Conservation (phyloP, 768 basidiomycete species). For the Leccinum sublutescens region DNA sequence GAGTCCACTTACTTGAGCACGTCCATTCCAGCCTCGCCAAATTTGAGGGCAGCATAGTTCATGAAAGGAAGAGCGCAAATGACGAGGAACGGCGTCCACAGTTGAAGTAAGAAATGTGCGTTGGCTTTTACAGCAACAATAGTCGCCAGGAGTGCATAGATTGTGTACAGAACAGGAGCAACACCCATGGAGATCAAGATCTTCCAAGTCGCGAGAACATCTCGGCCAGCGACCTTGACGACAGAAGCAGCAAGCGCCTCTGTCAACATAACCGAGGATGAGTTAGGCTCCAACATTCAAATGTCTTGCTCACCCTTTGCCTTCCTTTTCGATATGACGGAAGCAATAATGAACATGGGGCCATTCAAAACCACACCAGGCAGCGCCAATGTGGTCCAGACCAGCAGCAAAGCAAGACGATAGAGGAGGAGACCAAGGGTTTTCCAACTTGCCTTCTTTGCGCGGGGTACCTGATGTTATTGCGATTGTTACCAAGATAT, state of each 20-base stretch:
- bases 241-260: slow-evolving; percentile 94
- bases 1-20: slow-evolving; percentile 80
- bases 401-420: slow-evolving; percentile 68
- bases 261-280: slow-evolving; percentile 27
- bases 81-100: slow-evolving; percentile 78
- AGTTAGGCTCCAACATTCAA: background rate
- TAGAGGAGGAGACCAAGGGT: slow-evolving; percentile 81
- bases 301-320: slow-evolving; percentile 63
- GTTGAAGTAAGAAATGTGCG: slow-evolving; percentile 57
- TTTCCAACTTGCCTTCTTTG: slow-evolving; percentile 84
- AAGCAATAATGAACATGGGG: slow-evolving; percentile 90
- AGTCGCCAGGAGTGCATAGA: slow-evolving; percentile 82
- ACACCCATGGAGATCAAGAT: slow-evolving; percentile 90
- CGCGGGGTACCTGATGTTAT: slow-evolving; percentile 69
- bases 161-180: slow-evolving; percentile 79
- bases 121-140: slow-evolving; percentile 66
- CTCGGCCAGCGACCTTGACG: slow-evolving; percentile 94
- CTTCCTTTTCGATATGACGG: slow-evolving; percentile 82
- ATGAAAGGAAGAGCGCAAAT: slow-evolving; percentile 77
- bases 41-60: slow-evolving; percentile 92
- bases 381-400: slow-evolving; percentile 83
- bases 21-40: slow-evolving; percentile 97
- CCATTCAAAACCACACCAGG: slow-evolving; percentile 91
- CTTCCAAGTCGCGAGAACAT: slow-evolving; percentile 98
- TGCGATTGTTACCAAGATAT: background rate